Percentiles rank a stretch among this genome's conserved stretches.
These are phyloP conservation scores for Sporothrix inflata DNA, from an alignment of 2,329 filamentous ascomycete genomes.

Conservation along the genomic window DNA sequence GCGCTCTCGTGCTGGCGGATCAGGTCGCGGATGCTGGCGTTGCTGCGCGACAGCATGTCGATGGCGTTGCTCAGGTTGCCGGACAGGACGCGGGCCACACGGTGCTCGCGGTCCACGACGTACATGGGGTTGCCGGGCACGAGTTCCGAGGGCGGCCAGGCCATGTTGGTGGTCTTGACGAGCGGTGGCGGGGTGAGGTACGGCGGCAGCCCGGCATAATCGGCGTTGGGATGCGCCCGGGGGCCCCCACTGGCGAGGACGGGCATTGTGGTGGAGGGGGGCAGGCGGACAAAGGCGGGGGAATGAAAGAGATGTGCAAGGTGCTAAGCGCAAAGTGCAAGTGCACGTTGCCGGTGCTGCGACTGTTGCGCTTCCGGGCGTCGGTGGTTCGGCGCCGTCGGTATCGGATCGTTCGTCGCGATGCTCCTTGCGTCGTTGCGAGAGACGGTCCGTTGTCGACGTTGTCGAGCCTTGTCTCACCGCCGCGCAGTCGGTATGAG, in stretches of 20 bases:
- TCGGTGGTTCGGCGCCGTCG: background rate
- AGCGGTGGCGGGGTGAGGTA: background rate
- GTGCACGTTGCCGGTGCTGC: background rate
- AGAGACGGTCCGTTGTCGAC: background rate
- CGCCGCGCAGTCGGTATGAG: background rate
- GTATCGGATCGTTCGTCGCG: background rate
- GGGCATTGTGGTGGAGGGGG: background rate
- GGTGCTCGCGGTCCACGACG: background rate
- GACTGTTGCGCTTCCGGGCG: background rate
- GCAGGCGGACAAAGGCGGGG: background rate
- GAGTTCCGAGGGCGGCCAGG: background rate
- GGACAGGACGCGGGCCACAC: background rate
- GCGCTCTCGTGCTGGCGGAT: slow-evolving; percentile 26
- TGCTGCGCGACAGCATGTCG: background rate
- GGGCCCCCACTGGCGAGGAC: background rate
- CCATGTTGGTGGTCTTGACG: background rate
- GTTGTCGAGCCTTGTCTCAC: background rate
- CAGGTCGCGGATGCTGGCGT: slow-evolving; percentile 19
- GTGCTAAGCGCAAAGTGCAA: background rate
- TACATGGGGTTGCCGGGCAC: background rate
- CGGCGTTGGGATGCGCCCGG: slow-evolving; percentile 15
- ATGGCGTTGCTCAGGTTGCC: background rate
- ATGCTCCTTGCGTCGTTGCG: background rate
- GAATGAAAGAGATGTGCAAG: background rate
- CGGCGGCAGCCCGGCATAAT: background rate